Evolutionary conservation across 2,329 filamentous ascomycete species (phyloP).

Genomic region (Ilyonectria mors-panacis): DNA sequence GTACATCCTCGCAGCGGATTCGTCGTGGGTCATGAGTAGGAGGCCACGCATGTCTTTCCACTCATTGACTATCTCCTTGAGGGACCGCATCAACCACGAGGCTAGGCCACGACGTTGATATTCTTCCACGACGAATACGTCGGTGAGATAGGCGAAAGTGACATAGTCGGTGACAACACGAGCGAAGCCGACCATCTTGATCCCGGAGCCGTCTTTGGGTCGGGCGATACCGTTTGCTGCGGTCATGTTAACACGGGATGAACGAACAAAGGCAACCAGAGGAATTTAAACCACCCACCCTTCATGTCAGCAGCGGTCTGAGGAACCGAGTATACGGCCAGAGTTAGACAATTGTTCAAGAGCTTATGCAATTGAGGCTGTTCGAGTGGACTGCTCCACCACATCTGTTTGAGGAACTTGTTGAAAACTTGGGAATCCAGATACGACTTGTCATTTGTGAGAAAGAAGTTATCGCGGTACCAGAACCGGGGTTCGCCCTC

Average conservation of each 20-base stretch:
- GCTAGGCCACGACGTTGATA: conserved; percentile 75
- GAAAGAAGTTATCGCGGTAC: conserved; percentile 69
- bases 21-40: conserved; percentile 67
- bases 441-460: conserved; percentile 72
- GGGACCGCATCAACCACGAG: conserved; percentile 73
- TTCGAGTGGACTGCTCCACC: conserved; percentile 72
- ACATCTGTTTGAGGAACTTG: conserved; percentile 69
- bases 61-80: conserved; percentile 68
- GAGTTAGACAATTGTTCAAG: conserved; percentile 71
- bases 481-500: conserved; percentile 59
- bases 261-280: conserved; percentile 18
- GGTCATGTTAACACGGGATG: conserved; percentile 20
- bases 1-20: conserved; percentile 61
- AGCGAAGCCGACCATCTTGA: conserved; percentile 58
- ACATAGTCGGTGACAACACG: conserved; percentile 79
- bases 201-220: conserved; percentile 49
- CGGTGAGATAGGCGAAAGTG: conserved; percentile 77
- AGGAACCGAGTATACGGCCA: conserved; percentile 68
- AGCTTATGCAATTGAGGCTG: conserved; percentile 64
- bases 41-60: conserved; percentile 74
- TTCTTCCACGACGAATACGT: conserved; percentile 74
- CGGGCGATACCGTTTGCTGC: conserved; percentile 53
- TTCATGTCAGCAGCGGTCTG: conserved; percentile 57
- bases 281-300: conserved; percentile 52
- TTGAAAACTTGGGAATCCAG: conserved; percentile 70